A percentile compares a stretch with the other conserved stretches of the same genome.
These are phyloP conservation scores for grape (Vitis vinifera) DNA, from an alignment of 164 flowering plant genomes.

Conservation along the genomic window ASM3070453v1 NC_081823.1:23261501-23262000, in stretches of 20 bases:
- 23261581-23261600: background rate
- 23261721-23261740: conserved; percentile 59
- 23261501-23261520: too few relatives aligned
- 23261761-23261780: conserved; percentile 34
- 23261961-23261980: conserved; percentile 88
- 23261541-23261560: too few relatives aligned
- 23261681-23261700: background rate
- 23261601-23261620: background rate
- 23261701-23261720: conserved; percentile 63
- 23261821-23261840: conserved; percentile 84
- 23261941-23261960: conserved; percentile 98
- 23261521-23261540: too few relatives aligned
- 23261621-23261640: background rate
- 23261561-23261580: too few relatives aligned
- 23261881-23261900: conserved; percentile 95
- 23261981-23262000: conserved; percentile 94
- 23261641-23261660: background rate
- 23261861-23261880: conserved; percentile 93
- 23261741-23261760: conserved; percentile 26
- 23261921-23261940: conserved; percentile 94
- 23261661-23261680: background rate
- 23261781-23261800: conserved; percentile 65
- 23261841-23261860: conserved; percentile 98
- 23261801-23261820: conserved; percentile 62
- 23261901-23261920: conserved; percentile 91